Base-by-base conservation (phyloP, 345 rosid species). In the Boechera stricta region DNA sequence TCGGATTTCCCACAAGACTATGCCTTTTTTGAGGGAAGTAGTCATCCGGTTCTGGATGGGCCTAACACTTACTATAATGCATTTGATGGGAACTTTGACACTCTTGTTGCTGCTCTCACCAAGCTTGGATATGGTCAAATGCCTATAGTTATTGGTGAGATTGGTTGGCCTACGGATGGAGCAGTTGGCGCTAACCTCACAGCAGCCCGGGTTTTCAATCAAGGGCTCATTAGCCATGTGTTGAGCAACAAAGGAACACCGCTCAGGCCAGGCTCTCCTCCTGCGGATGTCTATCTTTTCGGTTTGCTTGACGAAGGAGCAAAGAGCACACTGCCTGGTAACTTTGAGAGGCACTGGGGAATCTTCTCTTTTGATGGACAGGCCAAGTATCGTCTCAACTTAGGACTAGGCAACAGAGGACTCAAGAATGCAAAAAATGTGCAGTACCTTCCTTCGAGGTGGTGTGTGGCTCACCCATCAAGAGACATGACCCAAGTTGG, bases 161-260 rank as follows among this genome's bases (percentile, higher is more conserved):
- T 92, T 24, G 97, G 99, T 44, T 95, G 98, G 99, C 99, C 99
- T 42, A 85, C 93, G 0, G 98, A 95, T 76, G 99, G 98, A 67
- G 89, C 93, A 9, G 5, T 83, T 4, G 86, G 90, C 26, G 99
- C 99, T 44, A 92, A 92, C 69, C 86, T 95, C 71, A 82, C 90
- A 0, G 99, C 97, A 2, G 99, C 98, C 5, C 84, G 87, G 73
- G 86, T 84, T 61, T 95, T 92, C 81, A 95, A 92, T 76, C 99
- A 95, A 77, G 99, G 98, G 67, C 91, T 92, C 60, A 68, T 91
- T 49, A 82, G 86, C 49, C 96, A 85, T 68, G 80, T 92, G 61
- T 67, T 91, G 57, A 84, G 91, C 69, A 89, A 85, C 86, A 78
- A 81, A 73, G 99, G 99, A 59, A 91, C 99, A 16, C 99, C 98